A percentile compares a stretch with the other conserved stretches of the same genome.
Evolutionary conservation across 441 rosid genomes (phyloP).

Genomic region (Melastoma candidum): DNA sequence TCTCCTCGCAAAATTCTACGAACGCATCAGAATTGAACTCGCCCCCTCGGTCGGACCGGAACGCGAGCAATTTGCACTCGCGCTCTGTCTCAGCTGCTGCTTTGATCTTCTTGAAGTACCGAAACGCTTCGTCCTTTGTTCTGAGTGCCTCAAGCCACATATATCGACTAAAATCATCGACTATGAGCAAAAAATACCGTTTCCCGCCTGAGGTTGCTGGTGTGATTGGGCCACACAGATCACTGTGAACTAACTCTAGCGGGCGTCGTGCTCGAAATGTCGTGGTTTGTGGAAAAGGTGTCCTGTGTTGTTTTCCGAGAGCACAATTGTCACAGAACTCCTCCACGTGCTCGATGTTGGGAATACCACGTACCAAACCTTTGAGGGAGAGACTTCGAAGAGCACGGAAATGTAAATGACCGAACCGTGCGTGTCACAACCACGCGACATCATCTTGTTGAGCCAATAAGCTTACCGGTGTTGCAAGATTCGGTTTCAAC

Average conservation of each 20-base stretch:
- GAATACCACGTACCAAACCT: not conserved
- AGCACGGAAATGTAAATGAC: not conserved
- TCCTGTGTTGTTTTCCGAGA: slow-evolving; percentile 3
- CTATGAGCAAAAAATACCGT: slow-evolving; percentile 2
- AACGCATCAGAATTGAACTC: not conserved
- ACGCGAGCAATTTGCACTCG: not conserved
- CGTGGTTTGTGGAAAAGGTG: not conserved
- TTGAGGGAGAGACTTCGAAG: not conserved
- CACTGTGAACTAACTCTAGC: not conserved
- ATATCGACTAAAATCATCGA: too few relatives aligned
- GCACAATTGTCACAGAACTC: not conserved
- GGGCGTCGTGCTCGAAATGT: not conserved
- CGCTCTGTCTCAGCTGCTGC: slow-evolving; percentile 1
- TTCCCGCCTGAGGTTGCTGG: slow-evolving; percentile 1
- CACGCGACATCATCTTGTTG: not conserved
- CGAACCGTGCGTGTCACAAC: slow-evolving; percentile 6
- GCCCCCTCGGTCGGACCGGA: slow-evolving; percentile 1
- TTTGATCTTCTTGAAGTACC: not conserved
- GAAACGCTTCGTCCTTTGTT: not conserved
- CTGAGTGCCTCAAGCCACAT: not conserved
- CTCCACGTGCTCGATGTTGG: not conserved
- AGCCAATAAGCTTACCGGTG: not conserved
- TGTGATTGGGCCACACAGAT: not conserved
- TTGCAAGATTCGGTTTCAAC: rapidly evolving
- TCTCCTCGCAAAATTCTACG: not conserved